Conservation (phyloP, 2,329 filamentous ascomycete genomes). For the Gaeumannomyces tritici region DNA sequence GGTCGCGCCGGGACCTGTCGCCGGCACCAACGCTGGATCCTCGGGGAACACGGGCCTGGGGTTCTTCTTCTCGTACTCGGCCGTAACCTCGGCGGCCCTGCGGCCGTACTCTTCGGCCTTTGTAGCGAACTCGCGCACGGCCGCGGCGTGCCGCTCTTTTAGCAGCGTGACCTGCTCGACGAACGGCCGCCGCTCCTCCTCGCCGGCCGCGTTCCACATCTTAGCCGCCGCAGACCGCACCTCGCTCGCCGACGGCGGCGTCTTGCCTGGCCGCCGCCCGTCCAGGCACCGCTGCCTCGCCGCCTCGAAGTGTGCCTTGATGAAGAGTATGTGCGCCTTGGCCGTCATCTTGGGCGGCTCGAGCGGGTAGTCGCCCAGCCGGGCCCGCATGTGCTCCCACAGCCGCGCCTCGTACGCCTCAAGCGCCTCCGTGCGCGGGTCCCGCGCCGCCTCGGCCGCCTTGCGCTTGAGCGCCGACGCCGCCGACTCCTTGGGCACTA, state of each 20-base stretch:
- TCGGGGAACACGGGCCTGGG: slow-evolving; percentile 29
- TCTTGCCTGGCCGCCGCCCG: slow-evolving; percentile 52
- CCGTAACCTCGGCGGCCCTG: slow-evolving; percentile 45
- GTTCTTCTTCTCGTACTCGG: slow-evolving; percentile 42
- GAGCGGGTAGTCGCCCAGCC: slow-evolving; percentile 65
- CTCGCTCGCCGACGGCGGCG: slow-evolving; percentile 63
- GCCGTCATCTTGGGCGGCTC: slow-evolving; percentile 64
- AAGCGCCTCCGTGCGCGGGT: slow-evolving; percentile 31
- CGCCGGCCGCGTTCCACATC: slow-evolving; percentile 76
- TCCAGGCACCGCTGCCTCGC: slow-evolving; percentile 53
- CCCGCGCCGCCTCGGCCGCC: slow-evolving; percentile 13
- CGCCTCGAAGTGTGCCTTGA: slow-evolving; percentile 64
- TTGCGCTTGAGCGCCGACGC: slow-evolving; percentile 43
- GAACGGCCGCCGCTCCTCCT: slow-evolving; percentile 67
- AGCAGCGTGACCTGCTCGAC: slow-evolving; percentile 63
- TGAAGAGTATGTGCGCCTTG: slow-evolving; percentile 85
- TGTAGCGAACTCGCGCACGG: slow-evolving; percentile 47
- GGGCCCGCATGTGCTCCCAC: slow-evolving; percentile 38
- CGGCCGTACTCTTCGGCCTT: slow-evolving; percentile 64
- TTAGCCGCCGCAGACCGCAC: slow-evolving; percentile 77
- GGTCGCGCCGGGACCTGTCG: slow-evolving; percentile 13
- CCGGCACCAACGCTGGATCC: slow-evolving; percentile 10
- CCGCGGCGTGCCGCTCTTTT: slow-evolving; percentile 53
- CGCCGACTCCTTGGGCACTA: slow-evolving; percentile 49
- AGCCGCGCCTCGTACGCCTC: slow-evolving; percentile 48